Base-by-base conservation (phyloP, 768 basidiomycete genomes). In the Dentipellis sp. region DNA sequence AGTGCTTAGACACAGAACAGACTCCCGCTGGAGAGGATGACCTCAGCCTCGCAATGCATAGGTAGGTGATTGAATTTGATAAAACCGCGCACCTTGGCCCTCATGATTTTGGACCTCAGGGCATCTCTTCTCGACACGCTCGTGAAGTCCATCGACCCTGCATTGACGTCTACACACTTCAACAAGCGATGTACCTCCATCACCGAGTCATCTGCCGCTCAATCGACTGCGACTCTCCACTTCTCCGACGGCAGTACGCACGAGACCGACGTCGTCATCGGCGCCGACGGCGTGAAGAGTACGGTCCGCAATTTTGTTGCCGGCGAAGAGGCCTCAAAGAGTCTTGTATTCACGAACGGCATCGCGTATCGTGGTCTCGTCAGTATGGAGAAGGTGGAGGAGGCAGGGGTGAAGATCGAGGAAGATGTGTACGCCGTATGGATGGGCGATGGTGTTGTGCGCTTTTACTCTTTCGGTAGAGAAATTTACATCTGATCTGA, bases 331-430 rank as follows among this genome's bases (percentile, higher is more conserved):
- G 58, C 58, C 17, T 53, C 62, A 12, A 55, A 59, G 21, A 65
- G 64, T 37, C 58, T 64, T 45, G 64, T 76, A 10, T 64, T 64
- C 11, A 75, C 75, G n/a, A 73, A 76, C 53, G 73, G 72, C 2
- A 69, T 73, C 38, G 78, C 77, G 4, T 81, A 78, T 64, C 75
- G 81, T 39, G 75, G 73, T 0, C 59, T 83, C 10, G 66, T 83
- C 11, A 69, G 75, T 9, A 62, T 66, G 21, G 68, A 74, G 19
- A 63, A 64, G 12, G 63, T 81, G n/a, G 58, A 68, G 58, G 66
- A 63, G 11, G 74, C 71, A 3, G 78, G 78, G 7, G 64, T 81
- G 23, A 74, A 74, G 53, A 71, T 70, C 19, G 19, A 14, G 8
- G 40, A 14, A 42, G 40, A 42, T 4, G 66, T 74, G 35, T 35